Evolutionary conservation across 208 protist species (phyloP).

Genomic region (Leishmania tarentolae): DNA sequence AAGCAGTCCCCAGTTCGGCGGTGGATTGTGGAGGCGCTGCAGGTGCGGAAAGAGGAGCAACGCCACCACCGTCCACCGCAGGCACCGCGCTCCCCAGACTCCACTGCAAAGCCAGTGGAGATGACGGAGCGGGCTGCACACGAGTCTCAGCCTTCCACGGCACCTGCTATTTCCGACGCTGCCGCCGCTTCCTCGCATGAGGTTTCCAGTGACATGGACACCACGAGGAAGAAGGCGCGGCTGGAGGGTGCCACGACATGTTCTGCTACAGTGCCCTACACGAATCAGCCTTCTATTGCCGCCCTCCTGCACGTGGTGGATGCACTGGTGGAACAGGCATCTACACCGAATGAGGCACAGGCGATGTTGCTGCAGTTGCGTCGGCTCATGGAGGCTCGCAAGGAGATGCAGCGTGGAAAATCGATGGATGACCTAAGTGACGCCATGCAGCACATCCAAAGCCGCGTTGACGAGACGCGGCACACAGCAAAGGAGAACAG

Average conservation of each 20-base stretch:
- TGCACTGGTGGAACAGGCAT: slow-evolving; percentile 26
- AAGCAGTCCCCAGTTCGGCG: slow-evolving; percentile 77
- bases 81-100: slow-evolving; percentile 3
- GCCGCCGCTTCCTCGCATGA: background rate
- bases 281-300: slow-evolving; percentile 17
- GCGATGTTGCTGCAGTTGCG: slow-evolving; percentile 64
- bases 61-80: slow-evolving; percentile 18
- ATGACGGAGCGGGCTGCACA: background rate
- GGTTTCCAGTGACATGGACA: slow-evolving; percentile 2
- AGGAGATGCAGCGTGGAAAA: slow-evolving; percentile 48
- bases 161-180: background rate
- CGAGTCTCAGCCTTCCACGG: background rate
- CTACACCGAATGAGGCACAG: slow-evolving; percentile 41
- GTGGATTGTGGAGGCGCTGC: slow-evolving; percentile 77
- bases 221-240: slow-evolving; percentile 30
- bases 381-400: slow-evolving; percentile 55
- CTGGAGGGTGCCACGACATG: slow-evolving; percentile 23
- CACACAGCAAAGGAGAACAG: slow-evolving; percentile 38
- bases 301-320: slow-evolving; percentile 47
- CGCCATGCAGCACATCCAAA: slow-evolving; percentile 66
- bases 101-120: slow-evolving; percentile 4
- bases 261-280: slow-evolving; percentile 6
- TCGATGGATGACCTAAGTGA: slow-evolving; percentile 44
- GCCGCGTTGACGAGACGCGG: slow-evolving; percentile 65
- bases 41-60: slow-evolving; percentile 46